Evolutionary conservation across 257 asterid genomes (phyloP), one percentile per base, ranked within the genome.

Genomic region (Penstemon barbatus): DNA sequence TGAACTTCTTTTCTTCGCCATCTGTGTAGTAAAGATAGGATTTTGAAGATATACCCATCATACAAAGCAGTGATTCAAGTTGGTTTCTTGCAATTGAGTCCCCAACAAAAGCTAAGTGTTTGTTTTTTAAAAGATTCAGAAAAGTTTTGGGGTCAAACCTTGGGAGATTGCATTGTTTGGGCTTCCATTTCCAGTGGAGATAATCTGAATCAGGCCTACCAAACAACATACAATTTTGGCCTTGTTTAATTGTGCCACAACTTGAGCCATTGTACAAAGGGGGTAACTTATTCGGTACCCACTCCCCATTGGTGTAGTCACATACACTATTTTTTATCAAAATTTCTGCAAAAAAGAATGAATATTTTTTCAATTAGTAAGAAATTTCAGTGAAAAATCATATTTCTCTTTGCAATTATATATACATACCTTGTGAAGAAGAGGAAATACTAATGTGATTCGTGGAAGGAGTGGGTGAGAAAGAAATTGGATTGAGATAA

Each of bases 1-100:
- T 70, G 74, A 87, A 87, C 86, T 77, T 84, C 63, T 83, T 74
- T 18, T 83, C 96, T 5, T 80, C 89, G 4, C 92, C 91, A 6
- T 58, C 52, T 1, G 77, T 59, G 73, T 79, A 81, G 33, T 65
- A 67, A 65, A 92, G 95, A 4, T 46, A 6, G 0, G 96, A 96
- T 13, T 71, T 71, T 1, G 90, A 81, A 5, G 59, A 75, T 7
- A 91, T 65, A 13, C 91, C 56, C 4, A 84, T 25, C 85, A 87
- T 71, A 77, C 96, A 92, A 11, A 92, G 77, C 44, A 92, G 57
- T 4, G 98, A 89, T 25, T 92, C 97, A 39, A 86, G 51, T 75
- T 92, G 98, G 71, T 92, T 92, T 55, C 98, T 76, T 5, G 97
- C 98, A 3, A 92, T 44, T 0, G 98, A 92, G 48, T 92, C 97